Evolutionary conservation across 2,329 filamentous ascomycete genomes (phyloP).

Genomic region (Fusarium kyushuense): DNA sequence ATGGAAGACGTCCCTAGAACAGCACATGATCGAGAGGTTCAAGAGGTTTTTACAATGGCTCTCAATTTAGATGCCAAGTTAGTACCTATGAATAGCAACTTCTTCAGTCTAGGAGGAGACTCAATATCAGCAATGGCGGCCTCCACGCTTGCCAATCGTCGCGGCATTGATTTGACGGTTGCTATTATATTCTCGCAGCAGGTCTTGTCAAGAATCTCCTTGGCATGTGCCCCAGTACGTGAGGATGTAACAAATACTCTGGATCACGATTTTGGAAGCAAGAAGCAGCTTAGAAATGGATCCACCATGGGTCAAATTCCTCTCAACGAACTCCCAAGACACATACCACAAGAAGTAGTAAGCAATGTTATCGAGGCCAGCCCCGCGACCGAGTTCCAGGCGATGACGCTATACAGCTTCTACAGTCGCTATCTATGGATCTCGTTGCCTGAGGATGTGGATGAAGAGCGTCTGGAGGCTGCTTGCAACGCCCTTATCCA

Average conservation of each 20-base stretch:
- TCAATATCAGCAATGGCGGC: constrained; percentile 11
- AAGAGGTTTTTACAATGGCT: neutral
- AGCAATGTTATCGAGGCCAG: neutral
- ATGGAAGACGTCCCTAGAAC: neutral
- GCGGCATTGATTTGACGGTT: neutral
- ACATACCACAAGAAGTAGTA: neutral
- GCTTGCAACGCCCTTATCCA: neutral
- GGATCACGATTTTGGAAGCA: no score
- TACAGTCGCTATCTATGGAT: constrained; percentile 13
- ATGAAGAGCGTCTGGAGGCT: neutral
- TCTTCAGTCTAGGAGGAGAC: constrained; percentile 11
- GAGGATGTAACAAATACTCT: fast-evolving
- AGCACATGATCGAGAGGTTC: neutral
- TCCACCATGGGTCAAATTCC: no score
- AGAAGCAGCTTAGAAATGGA: no score
- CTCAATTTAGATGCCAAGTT: neutral
- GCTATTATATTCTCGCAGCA: constrained; percentile 4
- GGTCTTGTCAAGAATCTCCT: neutral
- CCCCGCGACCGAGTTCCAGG: constrained; percentile 1
- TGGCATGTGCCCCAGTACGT: neutral
- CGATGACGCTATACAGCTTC: constrained; percentile 7
- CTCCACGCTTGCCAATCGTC: constrained; percentile 1
- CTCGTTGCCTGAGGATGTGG: neutral
- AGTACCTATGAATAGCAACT: neutral
- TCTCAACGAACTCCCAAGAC: neutral